Evolutionary conservation across 208 protist genomes (phyloP), one percentile per base, ranked within the genome.

Genomic region (Herpetomonas tarakana): DNA sequence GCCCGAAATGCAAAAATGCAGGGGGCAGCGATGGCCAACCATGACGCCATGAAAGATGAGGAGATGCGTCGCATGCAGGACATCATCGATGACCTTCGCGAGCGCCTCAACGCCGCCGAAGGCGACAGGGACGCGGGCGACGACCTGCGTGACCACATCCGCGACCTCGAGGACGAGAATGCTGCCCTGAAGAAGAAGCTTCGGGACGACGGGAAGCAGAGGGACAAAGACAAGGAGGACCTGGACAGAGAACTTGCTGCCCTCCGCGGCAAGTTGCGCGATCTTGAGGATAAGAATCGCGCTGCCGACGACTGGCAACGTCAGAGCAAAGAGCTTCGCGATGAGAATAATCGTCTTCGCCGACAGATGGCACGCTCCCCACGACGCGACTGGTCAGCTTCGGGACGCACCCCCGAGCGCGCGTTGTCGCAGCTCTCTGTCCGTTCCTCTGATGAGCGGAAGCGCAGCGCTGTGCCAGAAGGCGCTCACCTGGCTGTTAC

Each of bases 401-500:
- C 26, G 45, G 58, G 44, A 27, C 46, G 29, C 19, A 60, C 66
- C 3, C 55, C 61, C 18, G 58, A 67, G 16, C 19, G 51, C 2
- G 30, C 66, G 21, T 68, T 80, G 60, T 86, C 71, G 22, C 71
- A 74, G 59, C 64, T 81, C 3, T 85, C 86, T 21, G 58, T 82
- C 39, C 65, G 63, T 14, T 66, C 74, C 0, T 68, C 68, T 29
- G 80, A 88, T 25, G 81, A 90, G 52, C 71, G 68, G 54, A 75
- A 62, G 39, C 76, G 82, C 52, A 90, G 60, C 50, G 76, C 72
- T 49, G 66, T 90, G 51, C 82, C 84, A 27, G 78, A 85, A 60
- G 88, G 88, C 27, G 88, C 88, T 0, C 88, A 94, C 58, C 76
- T 94, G 35, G 76, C 75, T 29, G 77, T 94, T 35, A 92, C 88